Percentiles rank a stretch among this genome's conserved stretches.
Evolutionary conservation across 768 basidiomycete genomes (phyloP).

Genomic region (Pleurotus ostreatus): DNA sequence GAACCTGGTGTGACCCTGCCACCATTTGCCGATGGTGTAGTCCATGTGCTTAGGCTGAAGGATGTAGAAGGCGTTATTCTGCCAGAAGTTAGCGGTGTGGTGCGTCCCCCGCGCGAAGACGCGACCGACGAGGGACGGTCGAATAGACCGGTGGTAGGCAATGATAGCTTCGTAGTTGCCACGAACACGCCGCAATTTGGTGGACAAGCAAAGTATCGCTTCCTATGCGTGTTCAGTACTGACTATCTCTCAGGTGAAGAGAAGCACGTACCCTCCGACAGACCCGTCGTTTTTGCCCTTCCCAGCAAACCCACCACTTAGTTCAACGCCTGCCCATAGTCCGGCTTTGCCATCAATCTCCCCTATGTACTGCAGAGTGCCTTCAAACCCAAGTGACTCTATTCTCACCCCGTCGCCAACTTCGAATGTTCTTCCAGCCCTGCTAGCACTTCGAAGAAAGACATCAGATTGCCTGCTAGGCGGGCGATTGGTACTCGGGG

Average conservation of each 20-base stretch:
- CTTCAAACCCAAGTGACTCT: conserved; percentile 87
- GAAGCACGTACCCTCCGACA: conserved; percentile 70
- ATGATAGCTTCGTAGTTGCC: conserved; percentile 73
- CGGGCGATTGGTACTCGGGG: conserved; percentile 51
- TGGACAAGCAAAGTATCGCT: conserved; percentile 82
- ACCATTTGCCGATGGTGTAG: conserved; percentile 26
- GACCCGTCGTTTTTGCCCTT: conserved; percentile 95
- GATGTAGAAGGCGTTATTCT: conserved; percentile 47
- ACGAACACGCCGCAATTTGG: conserved; percentile 91
- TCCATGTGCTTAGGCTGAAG: conserved; percentile 21
- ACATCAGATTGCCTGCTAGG: conserved; percentile 66
- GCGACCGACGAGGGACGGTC: conserved; percentile 75
- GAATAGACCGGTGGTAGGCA: conserved; percentile 61
- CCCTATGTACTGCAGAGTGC: conserved; percentile 75
- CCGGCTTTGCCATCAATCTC: conserved; percentile 87
- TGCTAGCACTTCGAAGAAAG: conserved; percentile 41
- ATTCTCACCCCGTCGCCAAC: conserved; percentile 83
- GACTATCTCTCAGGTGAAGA: background rate
- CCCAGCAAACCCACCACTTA: conserved; percentile 79
- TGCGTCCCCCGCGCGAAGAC: conserved; percentile 61
- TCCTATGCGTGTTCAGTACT: conserved; percentile 35
- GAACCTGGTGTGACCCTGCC: conserved; percentile 18
- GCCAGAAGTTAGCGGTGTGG: conserved; percentile 54
- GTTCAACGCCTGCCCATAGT: conserved; percentile 90
- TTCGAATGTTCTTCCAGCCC: conserved; percentile 47